These are phyloP conservation scores for Chromosphaera perkinsii DNA, from an alignment of 208 protist species.

Conservation along the genomic window DNA sequence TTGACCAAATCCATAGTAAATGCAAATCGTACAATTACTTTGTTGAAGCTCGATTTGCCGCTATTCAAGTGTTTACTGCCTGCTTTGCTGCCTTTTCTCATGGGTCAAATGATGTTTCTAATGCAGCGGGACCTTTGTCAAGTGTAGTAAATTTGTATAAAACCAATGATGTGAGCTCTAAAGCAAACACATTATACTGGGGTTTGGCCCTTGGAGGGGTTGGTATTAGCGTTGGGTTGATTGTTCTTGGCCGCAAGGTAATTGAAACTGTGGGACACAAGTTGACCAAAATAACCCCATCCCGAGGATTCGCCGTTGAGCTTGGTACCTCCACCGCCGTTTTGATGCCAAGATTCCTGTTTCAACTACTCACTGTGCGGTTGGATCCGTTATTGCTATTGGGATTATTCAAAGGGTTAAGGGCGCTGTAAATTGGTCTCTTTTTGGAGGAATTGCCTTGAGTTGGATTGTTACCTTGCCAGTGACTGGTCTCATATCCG, in stretches of 20 bases:
- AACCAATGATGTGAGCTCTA: background rate
- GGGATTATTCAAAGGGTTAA: conserved; percentile 23
- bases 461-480: conserved; percentile 47
- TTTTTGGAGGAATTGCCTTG: conserved; percentile 29
- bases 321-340: conserved; percentile 46
- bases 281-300: conserved; percentile 31
- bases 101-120: conserved; percentile 50
- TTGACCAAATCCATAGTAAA: background rate
- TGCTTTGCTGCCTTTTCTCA: conserved; percentile 38
- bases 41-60: background rate
- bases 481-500: conserved; percentile 29
- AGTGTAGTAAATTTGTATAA: conserved; percentile 10
- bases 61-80: conserved; percentile 26
- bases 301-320: conserved; percentile 37
- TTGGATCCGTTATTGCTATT: conserved; percentile 33
- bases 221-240: conserved; percentile 38
- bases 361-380: conserved; percentile 72
- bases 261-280: conserved; percentile 43
- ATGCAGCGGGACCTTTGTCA: conserved; percentile 31
- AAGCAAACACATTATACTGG: conserved; percentile 13
- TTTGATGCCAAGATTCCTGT: conserved; percentile 70
- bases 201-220: conserved; percentile 33
- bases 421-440: conserved; percentile 34
- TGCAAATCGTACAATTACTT: too few species aligned
- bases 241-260: conserved; percentile 37